Percentiles rank a stretch among this genome's conserved stretches.
Conservation (phyloP, 2,329 filamentous ascomycete genomes). For the Thyridium curvatum region DNA sequence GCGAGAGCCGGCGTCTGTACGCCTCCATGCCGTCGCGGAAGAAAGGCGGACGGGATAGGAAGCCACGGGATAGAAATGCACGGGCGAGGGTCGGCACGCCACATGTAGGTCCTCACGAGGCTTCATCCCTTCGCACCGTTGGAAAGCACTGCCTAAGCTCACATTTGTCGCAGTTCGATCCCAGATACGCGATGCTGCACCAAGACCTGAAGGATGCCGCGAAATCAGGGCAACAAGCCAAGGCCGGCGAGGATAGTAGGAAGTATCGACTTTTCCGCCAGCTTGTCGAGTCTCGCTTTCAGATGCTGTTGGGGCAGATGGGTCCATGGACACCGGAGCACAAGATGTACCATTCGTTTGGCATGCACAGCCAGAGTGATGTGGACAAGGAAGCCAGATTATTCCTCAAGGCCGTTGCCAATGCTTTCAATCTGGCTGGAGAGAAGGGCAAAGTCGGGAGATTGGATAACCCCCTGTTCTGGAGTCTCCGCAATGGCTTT, state of each 20-base stretch:
- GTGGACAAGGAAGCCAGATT: conserved; percentile 35
- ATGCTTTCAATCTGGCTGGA: conserved; percentile 37
- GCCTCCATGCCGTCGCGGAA: too few species aligned
- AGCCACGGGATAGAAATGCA: too few species aligned
- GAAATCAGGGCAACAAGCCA: neutral
- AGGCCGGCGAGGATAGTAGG: conserved; percentile 1
- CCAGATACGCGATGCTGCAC: too few species aligned
- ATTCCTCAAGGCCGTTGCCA: conserved; percentile 38
- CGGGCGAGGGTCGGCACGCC: too few species aligned
- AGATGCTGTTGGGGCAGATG: conserved; percentile 22
- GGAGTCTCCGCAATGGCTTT: conserved; percentile 54
- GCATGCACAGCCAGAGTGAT: conserved; percentile 29
- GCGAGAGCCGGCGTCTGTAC: too few species aligned
- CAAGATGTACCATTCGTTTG: conserved; percentile 23
- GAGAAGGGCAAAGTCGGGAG: conserved; percentile 27
- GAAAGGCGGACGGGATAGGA: too few species aligned
- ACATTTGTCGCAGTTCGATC: too few species aligned
- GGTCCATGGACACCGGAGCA: conserved; percentile 15
- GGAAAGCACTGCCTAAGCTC: too few species aligned
- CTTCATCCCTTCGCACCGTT: too few species aligned
- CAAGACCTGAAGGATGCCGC: neutral
- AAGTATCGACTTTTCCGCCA: conserved; percentile 18
- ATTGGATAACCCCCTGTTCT: conserved; percentile 48
- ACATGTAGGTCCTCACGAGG: too few species aligned
- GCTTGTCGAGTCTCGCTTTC: conserved; percentile 24